These are phyloP conservation scores for Cytospora paraplurivora DNA, from an alignment of 2,329 filamentous ascomycete species.

Conservation along the genomic window DNA sequence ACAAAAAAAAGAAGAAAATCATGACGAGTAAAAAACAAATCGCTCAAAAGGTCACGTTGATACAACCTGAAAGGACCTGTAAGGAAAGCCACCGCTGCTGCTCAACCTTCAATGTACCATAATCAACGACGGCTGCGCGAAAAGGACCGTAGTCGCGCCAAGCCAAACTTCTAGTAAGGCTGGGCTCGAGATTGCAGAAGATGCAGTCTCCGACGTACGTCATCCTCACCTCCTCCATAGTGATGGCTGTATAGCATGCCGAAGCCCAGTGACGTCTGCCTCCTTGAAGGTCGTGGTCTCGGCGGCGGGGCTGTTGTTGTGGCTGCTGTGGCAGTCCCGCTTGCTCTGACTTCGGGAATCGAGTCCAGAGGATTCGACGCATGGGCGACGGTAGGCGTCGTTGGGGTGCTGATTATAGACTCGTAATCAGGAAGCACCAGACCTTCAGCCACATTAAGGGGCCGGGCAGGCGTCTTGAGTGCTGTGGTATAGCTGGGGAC, in stretches of 20 bases:
- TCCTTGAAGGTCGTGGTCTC: constrained; percentile 30
- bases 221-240: constrained; percentile 34
- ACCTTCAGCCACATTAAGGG: constrained; percentile 51
- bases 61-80: not conserved
- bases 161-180: constrained; percentile 26
- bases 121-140: constrained; percentile 3
- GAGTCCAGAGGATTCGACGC: constrained; percentile 36
- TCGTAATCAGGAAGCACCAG: constrained; percentile 66
- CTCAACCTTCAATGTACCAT: not conserved
- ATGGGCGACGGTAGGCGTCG: constrained; percentile 47
- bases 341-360: constrained; percentile 36
- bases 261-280: constrained; percentile 33
- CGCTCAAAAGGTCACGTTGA: not conserved
- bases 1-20: constrained; percentile 2
- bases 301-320: constrained; percentile 21
- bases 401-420: constrained; percentile 58
- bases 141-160: constrained; percentile 23
- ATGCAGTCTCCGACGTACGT: constrained; percentile 40
- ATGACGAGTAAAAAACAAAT: not conserved
- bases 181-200: constrained; percentile 40
- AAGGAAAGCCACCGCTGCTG: not conserved
- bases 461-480: constrained; percentile 63
- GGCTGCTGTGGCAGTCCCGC: constrained; percentile 22
- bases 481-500: constrained; percentile 79
- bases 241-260: constrained; percentile 31